These are phyloP conservation scores for Thielaviopsis populi DNA, from an alignment of 2,329 filamentous ascomycete species.

Conservation along the genomic window DNA sequence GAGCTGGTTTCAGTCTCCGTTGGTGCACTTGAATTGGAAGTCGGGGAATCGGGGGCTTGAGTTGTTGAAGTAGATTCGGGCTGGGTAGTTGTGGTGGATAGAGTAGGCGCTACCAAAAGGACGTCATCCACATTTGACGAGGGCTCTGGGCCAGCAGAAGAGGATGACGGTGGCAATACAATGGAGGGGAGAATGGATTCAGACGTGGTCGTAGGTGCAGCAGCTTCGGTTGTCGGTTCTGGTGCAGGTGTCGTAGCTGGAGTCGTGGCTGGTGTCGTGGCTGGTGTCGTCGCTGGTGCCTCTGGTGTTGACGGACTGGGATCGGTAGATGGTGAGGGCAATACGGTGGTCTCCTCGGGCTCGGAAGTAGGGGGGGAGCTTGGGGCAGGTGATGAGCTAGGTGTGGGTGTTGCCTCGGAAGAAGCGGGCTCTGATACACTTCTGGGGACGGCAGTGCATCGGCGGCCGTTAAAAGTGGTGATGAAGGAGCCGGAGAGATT, in stretches of 20 bases:
- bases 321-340: slow-evolving; percentile 13
- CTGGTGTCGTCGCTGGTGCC: background rate
- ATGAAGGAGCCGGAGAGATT: slow-evolving; percentile 34
- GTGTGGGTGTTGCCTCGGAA: slow-evolving; percentile 19
- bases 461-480: slow-evolving; percentile 34
- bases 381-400: slow-evolving; percentile 16
- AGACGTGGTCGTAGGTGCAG: background rate
- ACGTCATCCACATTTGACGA: background rate
- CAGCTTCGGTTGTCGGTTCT: slow-evolving; percentile 10
- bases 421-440: slow-evolving; percentile 17
- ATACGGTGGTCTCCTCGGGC: slow-evolving; percentile 16
- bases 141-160: background rate
- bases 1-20: background rate
- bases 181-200: background rate
- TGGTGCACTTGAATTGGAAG: background rate
- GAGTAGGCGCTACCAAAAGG: background rate
- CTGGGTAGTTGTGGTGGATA: background rate
- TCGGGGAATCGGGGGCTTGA: background rate
- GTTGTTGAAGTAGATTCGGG: background rate
- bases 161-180: background rate
- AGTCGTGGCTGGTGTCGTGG: too few species aligned
- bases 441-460: slow-evolving; percentile 40
- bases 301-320: slow-evolving; percentile 11
- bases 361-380: slow-evolving; percentile 16
- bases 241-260: slow-evolving; percentile 1